Conservation (phyloP, 169 alveolate genomes). For the Eimeria brunetti region DNA sequence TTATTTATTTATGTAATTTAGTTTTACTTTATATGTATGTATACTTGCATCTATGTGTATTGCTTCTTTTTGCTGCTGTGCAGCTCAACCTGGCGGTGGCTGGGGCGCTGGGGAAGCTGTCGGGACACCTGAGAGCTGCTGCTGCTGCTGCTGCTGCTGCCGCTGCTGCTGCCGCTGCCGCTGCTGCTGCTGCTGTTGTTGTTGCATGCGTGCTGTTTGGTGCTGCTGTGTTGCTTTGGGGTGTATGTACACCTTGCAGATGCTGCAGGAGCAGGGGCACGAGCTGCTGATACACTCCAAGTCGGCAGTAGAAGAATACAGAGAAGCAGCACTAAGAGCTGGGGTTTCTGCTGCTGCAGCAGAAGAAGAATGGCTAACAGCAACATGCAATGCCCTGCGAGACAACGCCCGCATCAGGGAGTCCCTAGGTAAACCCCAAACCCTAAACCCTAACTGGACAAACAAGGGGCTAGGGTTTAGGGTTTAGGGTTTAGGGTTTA, state of each 20-base stretch:
- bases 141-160: conserved; percentile 5
- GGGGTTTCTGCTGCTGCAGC: neutral
- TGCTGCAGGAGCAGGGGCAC: conserved; percentile 34
- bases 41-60: no score
- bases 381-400: conserved; percentile 21
- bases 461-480: neutral
- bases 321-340: neutral
- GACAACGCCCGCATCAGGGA: neutral
- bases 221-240: neutral
- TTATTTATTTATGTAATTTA: no score
- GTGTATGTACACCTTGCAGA: neutral
- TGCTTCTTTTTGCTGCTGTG: neutral
- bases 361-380: neutral
- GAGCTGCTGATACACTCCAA: conserved; percentile 41
- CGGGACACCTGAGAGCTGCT: neutral
- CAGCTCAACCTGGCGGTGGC: no score
- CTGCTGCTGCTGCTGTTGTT: no score
- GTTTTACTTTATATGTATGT: no score
- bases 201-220: neutral
- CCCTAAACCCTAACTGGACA: conserved; percentile 19
- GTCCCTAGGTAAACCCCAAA: conserved; percentile 3
- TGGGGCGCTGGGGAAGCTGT: neutral
- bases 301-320: conserved; percentile 13
- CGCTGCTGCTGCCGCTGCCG: neutral
- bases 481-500: neutral